Base-by-base conservation (phyloP, 1,284 basidiomycete genomes). In the Naganishia cerealis region DNA sequence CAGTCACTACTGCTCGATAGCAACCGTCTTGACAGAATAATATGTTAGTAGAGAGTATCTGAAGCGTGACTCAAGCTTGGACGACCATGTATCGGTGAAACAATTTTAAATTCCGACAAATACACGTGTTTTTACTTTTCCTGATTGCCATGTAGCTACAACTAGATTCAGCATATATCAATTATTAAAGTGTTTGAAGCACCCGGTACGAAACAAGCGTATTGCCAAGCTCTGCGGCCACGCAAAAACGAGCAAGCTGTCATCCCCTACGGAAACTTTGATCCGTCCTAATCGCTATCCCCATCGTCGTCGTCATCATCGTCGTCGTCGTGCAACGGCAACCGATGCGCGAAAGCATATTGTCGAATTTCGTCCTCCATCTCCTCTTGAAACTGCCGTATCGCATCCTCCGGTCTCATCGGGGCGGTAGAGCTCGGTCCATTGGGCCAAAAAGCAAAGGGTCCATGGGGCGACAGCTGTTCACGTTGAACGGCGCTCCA, bases 1-100 rank as follows among this genome's bases (percentile, higher is more conserved):
- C 12, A 16, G 9, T n/a, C 21, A 18, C 24, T 33, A 24, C 50
- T 43, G 2, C 15, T 24, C 36, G 13, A 16, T 26, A 67, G 66
- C 66, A 16, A 67, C 66, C 18, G 66, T 67, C 18, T 43, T 61
- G 66, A 67, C 66, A 6, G 66, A 67, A 40, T 67, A 67, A 56
- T 33, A 38, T 33, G 13, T 59, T 50, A 33, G 39, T 46, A 26
- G 24, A 36, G 21, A 16, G n/a, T 46, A 16, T 50, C n/a, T 8
- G 29, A 3, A 24, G 21, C 46, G 9, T 46, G 29, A 33, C 29
- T 50, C 21, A 50, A 10, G 46, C 46, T 21, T 24, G 24, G 6
- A 50, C n/a, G 3, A 50, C 7, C 21, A 50, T 50, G 46, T 50
- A 50, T 24, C n/a, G 46, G 46, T 50, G 46, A 50, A 50, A 24